Conservation (phyloP, 1,139 yeast species). For the Groenewaldozyma sp. region DNA sequence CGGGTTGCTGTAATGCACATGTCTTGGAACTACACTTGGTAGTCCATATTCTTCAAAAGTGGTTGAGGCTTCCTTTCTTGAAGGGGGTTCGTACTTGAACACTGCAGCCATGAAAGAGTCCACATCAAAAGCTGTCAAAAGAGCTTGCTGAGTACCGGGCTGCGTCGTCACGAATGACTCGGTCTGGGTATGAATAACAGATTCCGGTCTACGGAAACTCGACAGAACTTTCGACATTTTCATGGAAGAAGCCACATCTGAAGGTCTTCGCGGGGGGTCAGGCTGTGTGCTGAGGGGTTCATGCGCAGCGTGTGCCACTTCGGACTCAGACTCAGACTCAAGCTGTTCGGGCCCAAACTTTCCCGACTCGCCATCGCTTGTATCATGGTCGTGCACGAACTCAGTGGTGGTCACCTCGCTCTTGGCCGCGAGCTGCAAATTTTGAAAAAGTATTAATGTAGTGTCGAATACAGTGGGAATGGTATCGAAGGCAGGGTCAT, state of each 20-base stretch:
- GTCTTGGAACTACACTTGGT: conserved; percentile 45
- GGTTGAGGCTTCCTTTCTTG: conserved; percentile 25
- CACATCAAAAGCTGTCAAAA: neutral
- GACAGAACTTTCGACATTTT: neutral
- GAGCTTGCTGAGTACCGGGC: neutral
- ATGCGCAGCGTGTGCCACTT: neutral
- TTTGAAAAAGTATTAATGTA: conserved; percentile 9
- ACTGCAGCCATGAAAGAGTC: neutral
- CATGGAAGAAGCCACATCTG: neutral
- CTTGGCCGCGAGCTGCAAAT: conserved; percentile 7
- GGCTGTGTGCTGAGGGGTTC: neutral
- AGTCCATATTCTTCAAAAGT: conserved; percentile 39
- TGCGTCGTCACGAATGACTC: neutral
- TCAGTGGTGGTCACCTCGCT: too few relatives aligned
- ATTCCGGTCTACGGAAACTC: neutral
- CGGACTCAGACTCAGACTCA: neutral
- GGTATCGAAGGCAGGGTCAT: conserved; percentile 1
- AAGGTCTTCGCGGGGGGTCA: neutral
- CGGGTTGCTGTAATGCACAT: conserved; percentile 52
- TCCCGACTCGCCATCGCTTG: neutral
- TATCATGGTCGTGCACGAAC: too few relatives aligned
- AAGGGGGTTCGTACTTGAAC: conserved; percentile 13
- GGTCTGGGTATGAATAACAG: neutral
- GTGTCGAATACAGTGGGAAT: conserved; percentile 23
- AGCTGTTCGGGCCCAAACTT: neutral